Conservation (phyloP, 345 rosid genomes). For the Brassica cretica region DNA sequence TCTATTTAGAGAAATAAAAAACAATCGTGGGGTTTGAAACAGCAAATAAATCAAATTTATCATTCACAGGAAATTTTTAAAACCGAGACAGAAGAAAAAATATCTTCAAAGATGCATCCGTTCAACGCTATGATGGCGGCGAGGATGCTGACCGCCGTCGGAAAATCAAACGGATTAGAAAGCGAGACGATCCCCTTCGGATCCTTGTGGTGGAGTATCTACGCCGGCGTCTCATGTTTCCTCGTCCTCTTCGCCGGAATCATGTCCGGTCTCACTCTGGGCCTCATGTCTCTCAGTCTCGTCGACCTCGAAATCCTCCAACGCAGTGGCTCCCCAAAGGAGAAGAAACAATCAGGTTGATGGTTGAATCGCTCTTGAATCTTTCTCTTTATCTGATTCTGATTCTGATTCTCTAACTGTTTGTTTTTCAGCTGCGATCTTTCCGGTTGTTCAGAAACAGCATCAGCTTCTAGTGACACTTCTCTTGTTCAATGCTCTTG, state of each 20-base stretch:
- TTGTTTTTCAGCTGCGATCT: slow-evolving; percentile 57
- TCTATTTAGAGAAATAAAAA: background rate
- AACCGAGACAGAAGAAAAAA: background rate
- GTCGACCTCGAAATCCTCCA: slow-evolving; percentile 94
- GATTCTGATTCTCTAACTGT: background rate
- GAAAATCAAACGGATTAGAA: slow-evolving; percentile 27
- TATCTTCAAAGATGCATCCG: slow-evolving; percentile 47
- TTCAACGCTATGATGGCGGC: slow-evolving; percentile 58
- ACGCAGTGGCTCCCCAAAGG: slow-evolving; percentile 70
- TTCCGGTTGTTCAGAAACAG: slow-evolving; percentile 90
- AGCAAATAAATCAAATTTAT: background rate
- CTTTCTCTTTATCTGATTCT: background rate
- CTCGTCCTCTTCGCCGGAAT: slow-evolving; percentile 90
- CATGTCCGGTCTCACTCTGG: slow-evolving; percentile 95
- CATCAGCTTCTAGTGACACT: slow-evolving; percentile 94
- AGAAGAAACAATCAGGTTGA: slow-evolving; percentile 92
- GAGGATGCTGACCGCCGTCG: slow-evolving; percentile 48
- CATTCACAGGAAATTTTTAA: background rate
- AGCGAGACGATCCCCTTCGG: slow-evolving; percentile 58
- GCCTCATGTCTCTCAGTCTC: slow-evolving; percentile 89
- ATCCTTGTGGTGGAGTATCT: slow-evolving; percentile 56
- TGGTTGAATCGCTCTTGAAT: background rate
- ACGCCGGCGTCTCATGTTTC: slow-evolving; percentile 73
- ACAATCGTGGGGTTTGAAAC: background rate
- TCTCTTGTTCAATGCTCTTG: slow-evolving; percentile 78